A percentile compares a stretch with the other conserved stretches of the same genome.
Conservation (phyloP, 352 stramenopile genomes). For the Globisporangium irregulare region DNA sequence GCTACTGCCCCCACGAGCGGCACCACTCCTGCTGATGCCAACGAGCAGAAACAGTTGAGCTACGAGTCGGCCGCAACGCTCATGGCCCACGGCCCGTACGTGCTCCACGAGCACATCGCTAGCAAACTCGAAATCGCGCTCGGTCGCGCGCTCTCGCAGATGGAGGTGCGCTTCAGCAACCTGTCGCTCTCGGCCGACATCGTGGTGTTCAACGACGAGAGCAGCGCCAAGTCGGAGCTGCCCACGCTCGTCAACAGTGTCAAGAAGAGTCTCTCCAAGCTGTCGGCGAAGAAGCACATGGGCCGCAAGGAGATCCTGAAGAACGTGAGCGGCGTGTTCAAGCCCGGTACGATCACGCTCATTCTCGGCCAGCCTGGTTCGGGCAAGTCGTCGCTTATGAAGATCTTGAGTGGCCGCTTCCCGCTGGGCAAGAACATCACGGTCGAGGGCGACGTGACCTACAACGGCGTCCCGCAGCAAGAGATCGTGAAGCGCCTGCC, state of each 20-base stretch:
- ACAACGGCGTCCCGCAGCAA: constrained; percentile 12
- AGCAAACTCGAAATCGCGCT: not conserved
- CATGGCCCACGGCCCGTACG: too few species aligned
- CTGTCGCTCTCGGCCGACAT: not conserved
- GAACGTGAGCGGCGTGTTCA: not conserved
- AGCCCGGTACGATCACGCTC: not conserved
- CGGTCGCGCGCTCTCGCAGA: not conserved
- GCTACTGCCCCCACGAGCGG: too few species aligned
- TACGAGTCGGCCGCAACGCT: too few species aligned
- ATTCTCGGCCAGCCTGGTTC: not conserved
- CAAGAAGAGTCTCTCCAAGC: not conserved
- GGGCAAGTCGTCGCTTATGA: constrained; percentile 21
- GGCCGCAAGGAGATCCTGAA: not conserved
- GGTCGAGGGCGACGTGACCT: constrained; percentile 14
- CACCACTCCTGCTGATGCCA: too few species aligned
- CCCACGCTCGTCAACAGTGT: not conserved
- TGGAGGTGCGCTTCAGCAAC: not conserved
- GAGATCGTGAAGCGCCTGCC: constrained; percentile 19
- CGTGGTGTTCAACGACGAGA: too few species aligned
- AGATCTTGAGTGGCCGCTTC: constrained; percentile 20
- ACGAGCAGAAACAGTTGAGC: too few species aligned
- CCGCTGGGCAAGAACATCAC: constrained; percentile 1
- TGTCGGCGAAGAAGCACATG: too few species aligned
- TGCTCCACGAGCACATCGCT: too few species aligned
- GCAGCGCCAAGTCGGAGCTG: not conserved